Evolutionary conservation across 1,284 basidiomycete species (phyloP).

Genomic region (Pseudozyma hubeiensis): DNA sequence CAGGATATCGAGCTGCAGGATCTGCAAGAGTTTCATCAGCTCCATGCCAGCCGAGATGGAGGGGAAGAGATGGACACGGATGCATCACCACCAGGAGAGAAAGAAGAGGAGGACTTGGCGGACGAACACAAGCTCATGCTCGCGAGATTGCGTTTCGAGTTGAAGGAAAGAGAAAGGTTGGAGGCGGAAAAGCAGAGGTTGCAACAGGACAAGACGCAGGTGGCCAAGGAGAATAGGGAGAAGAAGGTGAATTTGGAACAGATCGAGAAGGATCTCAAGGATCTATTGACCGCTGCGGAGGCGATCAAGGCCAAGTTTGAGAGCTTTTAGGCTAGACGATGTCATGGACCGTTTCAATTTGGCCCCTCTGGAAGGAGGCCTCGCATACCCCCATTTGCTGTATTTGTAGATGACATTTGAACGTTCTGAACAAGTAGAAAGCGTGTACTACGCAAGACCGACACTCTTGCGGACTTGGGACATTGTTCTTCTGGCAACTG

Average conservation of each 20-base stretch:
- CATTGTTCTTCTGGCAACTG: constrained; percentile 77
- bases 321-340: constrained; percentile 13
- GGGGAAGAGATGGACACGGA: not conserved
- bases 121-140: constrained; percentile 45
- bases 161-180: constrained; percentile 37
- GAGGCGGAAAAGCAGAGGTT: constrained; percentile 33
- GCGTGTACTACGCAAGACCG: constrained; percentile 72
- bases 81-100: not conserved
- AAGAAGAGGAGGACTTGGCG: constrained; percentile 3
- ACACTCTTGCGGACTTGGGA: constrained; percentile 76
- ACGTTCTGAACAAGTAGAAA: not conserved
- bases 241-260: constrained; percentile 44
- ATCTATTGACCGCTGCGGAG: constrained; percentile 19
- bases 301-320: constrained; percentile 29
- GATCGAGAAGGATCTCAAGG: constrained; percentile 34
- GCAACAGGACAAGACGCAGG: constrained; percentile 33
- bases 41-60: constrained; percentile 1
- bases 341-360: too few relatives aligned
- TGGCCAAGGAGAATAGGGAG: constrained; percentile 41
- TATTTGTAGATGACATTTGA: constrained; percentile 2
- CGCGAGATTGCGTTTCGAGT: constrained; percentile 33
- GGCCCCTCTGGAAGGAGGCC: not conserved
- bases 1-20: constrained; percentile 41
- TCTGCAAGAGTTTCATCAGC: constrained; percentile 21
- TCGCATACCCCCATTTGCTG: constrained; percentile 36